These are phyloP conservation scores for Quercus suber DNA, from an alignment of 306 rosid species.

Conservation along the genomic window DNA sequence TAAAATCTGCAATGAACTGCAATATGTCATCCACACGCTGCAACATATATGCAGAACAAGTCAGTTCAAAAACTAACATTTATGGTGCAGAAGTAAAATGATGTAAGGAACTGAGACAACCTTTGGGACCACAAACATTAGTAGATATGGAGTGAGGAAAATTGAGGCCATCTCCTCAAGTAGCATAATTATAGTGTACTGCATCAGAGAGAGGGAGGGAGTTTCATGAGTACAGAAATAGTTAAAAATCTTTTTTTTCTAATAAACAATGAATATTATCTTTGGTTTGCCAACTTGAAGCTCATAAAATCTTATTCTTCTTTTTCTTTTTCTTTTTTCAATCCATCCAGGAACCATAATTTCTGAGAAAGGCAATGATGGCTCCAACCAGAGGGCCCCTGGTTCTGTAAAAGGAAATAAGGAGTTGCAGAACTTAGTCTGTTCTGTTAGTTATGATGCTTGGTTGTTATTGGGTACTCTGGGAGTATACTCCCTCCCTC, in stretches of 20 bases:
- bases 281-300: neutral
- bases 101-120: slow-evolving; percentile 31
- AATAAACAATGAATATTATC: neutral
- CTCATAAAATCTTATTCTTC: neutral
- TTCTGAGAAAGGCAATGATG: neutral
- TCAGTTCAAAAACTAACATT: slow-evolving; percentile 16
- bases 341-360: neutral
- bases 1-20: slow-evolving; percentile 76
- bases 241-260: slow-evolving; percentile 9
- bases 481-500: too few species aligned
- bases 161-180: slow-evolving; percentile 98
- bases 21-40: slow-evolving; percentile 93
- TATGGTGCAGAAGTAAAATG: slow-evolving; percentile 3
- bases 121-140: slow-evolving; percentile 79
- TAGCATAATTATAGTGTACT: slow-evolving; percentile 95
- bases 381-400: too few species aligned
- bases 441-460: too few species aligned
- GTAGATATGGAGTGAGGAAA: slow-evolving; percentile 92
- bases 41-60: slow-evolving; percentile 24
- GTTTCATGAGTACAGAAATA: slow-evolving; percentile 19
- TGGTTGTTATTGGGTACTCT: too few species aligned
- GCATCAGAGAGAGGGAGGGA: slow-evolving; percentile 23
- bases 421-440: too few species aligned
- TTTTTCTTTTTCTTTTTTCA: neutral
- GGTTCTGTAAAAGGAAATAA: too few species aligned